These are phyloP conservation scores for Vitis rupestris DNA, from an alignment of 164 flowering plant genomes.

Conservation along the genomic window DNA sequence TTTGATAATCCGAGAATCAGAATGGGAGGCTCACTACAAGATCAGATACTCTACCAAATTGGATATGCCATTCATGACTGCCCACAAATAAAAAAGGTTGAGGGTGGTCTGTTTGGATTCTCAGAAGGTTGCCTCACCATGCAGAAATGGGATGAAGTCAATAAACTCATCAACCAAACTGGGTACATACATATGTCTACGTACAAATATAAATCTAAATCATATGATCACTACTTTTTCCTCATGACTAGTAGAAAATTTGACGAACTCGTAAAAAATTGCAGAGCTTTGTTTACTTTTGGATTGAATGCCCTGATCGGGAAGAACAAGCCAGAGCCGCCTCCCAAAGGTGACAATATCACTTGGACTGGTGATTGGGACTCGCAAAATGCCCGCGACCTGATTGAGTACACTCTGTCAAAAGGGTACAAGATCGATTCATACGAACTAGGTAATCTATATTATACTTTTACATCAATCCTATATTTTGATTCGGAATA, in stretches of 20 bases:
- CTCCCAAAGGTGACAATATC: slow-evolving; percentile 4
- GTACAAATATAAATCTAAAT: no score
- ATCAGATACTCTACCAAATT: slow-evolving; percentile 52
- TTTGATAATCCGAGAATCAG: slow-evolving; percentile 44
- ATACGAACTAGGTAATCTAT: slow-evolving; percentile 55
- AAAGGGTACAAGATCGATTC: slow-evolving; percentile 66
- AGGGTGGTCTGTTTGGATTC: slow-evolving; percentile 56
- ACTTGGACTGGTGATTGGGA: slow-evolving; percentile 55
- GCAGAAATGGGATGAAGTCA: slow-evolving; percentile 68
- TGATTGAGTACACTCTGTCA: slow-evolving; percentile 45
- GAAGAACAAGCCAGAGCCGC: slow-evolving; percentile 15
- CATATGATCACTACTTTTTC: no score
- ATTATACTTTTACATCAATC: no score
- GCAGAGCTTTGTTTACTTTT: slow-evolving; percentile 59
- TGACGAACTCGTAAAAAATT: not conserved
- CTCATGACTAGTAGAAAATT: no score
- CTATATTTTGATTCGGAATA: no score
- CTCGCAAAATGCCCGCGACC: slow-evolving; percentile 40
- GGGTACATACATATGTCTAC: slow-evolving; percentile 24
- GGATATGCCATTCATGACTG: slow-evolving; percentile 36
- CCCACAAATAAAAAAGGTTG: slow-evolving; percentile 21
- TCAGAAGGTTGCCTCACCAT: slow-evolving; percentile 47
- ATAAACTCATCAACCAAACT: slow-evolving; percentile 33
- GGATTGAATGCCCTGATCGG: slow-evolving; percentile 67
- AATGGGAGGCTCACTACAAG: slow-evolving; percentile 77